phyloP scores from a whole-genome alignment of 169 alveolate species.

The Plasmodium sp. region DNA sequence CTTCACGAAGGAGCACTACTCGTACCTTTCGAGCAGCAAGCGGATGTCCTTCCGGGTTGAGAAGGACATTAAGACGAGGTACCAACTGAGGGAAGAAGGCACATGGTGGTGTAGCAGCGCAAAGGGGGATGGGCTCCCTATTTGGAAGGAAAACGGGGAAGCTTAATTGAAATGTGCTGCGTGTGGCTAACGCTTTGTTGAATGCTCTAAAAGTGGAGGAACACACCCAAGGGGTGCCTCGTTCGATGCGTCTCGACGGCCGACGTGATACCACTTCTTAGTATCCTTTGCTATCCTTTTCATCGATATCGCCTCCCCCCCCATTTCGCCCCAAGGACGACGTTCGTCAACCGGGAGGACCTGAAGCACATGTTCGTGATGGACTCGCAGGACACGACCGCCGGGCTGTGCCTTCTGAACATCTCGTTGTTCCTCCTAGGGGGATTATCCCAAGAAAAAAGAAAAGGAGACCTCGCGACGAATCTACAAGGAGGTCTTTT shows the following conservation, averaged over 20 bases:
- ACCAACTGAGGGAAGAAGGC: not conserved
- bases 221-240: not conserved
- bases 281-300: too few relatives aligned
- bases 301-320: not conserved
- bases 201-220: not conserved
- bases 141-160: not conserved
- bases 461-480: conserved; percentile 22
- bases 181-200: not conserved
- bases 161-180: not conserved
- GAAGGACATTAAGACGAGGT: conserved; percentile 67
- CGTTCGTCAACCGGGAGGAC: conserved; percentile 22
- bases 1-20: conserved; percentile 30
- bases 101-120: not conserved
- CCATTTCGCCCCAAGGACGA: conserved; percentile 1
- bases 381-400: conserved; percentile 21
- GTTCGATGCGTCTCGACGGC: not conserved
- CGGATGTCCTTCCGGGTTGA: conserved; percentile 36
- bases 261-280: not conserved
- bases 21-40: conserved; percentile 8
- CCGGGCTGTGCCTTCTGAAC: conserved; percentile 54
- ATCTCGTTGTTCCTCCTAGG: conserved; percentile 33
- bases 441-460: conserved; percentile 23
- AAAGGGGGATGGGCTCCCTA: not conserved
- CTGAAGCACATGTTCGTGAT: conserved; percentile 37
- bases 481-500: conserved; percentile 53